Conservation (phyloP, 176 grass and related monocot species). For the Carex myosuroides region DNA sequence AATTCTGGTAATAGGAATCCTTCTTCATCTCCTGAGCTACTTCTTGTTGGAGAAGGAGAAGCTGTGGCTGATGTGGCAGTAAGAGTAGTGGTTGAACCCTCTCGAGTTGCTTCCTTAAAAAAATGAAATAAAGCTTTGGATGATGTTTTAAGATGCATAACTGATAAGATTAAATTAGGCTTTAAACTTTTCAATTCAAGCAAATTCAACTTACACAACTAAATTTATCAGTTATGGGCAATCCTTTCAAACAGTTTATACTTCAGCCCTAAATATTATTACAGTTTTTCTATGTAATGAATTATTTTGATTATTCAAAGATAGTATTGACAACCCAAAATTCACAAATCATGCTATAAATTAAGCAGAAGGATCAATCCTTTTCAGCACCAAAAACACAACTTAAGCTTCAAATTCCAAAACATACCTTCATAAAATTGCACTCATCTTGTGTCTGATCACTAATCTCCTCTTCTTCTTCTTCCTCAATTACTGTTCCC, state of each 20-base stretch:
- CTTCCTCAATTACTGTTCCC: constrained; percentile 1
- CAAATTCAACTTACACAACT: neutral
- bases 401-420: neutral
- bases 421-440: constrained; percentile 15
- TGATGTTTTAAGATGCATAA: neutral
- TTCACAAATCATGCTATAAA: neutral
- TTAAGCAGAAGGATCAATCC: neutral
- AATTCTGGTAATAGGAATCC: constrained; percentile 71
- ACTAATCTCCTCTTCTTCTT: neutral
- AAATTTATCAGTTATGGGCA: neutral
- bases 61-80: constrained; percentile 33
- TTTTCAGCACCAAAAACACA: constrained; percentile 9
- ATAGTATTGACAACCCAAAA: neutral
- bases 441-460: constrained; percentile 6
- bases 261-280: neutral
- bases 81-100: constrained; percentile 30
- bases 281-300: neutral
- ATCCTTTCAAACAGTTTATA: neutral
- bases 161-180: neutral
- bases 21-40: constrained; percentile 50
- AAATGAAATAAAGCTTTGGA: neutral
- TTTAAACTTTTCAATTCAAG: neutral
- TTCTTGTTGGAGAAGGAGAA: constrained; percentile 42
- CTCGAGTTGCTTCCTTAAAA: constrained; percentile 50
- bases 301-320: neutral